phyloP scores from a whole-genome alignment of 2,329 filamentous ascomycete genomes.

The Aspergillus persii region DNA sequence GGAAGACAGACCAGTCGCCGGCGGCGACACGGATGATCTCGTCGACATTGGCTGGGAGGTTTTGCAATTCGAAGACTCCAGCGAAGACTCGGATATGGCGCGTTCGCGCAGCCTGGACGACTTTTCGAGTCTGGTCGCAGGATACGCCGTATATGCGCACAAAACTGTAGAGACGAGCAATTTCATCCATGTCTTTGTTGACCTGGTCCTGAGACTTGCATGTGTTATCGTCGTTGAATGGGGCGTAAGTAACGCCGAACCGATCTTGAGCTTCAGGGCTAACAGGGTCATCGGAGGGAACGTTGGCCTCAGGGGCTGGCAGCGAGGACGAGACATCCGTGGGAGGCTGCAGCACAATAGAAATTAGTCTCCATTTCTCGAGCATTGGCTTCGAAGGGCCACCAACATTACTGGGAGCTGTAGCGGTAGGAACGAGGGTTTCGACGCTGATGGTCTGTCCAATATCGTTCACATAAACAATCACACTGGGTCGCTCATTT shows the following conservation, averaged over 20 bases:
- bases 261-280: constrained; percentile 8
- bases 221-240: constrained; percentile 54
- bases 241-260: constrained; percentile 58
- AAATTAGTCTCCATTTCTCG: neutral
- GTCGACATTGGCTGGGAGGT: constrained; percentile 57
- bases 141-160: constrained; percentile 79
- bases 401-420: constrained; percentile 11
- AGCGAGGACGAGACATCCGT: neutral
- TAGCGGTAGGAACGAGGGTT: constrained; percentile 23
- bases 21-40: constrained; percentile 60
- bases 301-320: neutral
- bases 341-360: neutral
- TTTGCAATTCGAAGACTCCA: constrained; percentile 66
- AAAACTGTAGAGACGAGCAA: constrained; percentile 56
- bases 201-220: constrained; percentile 69
- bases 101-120: constrained; percentile 62
- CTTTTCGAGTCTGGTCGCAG: constrained; percentile 67
- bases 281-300: neutral
- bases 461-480: constrained; percentile 61
- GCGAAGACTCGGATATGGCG: constrained; percentile 69
- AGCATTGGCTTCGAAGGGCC: neutral
- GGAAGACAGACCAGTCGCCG: constrained; percentile 65
- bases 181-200: constrained; percentile 58
- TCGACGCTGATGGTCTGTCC: constrained; percentile 50
- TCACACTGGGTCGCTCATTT: constrained; percentile 45